A percentile compares a stretch with the other conserved stretches of the same genome.
Evolutionary conservation across 1,284 basidiomycete species (phyloP).

Genomic region (Rugiboletus extremiorientalis): DNA sequence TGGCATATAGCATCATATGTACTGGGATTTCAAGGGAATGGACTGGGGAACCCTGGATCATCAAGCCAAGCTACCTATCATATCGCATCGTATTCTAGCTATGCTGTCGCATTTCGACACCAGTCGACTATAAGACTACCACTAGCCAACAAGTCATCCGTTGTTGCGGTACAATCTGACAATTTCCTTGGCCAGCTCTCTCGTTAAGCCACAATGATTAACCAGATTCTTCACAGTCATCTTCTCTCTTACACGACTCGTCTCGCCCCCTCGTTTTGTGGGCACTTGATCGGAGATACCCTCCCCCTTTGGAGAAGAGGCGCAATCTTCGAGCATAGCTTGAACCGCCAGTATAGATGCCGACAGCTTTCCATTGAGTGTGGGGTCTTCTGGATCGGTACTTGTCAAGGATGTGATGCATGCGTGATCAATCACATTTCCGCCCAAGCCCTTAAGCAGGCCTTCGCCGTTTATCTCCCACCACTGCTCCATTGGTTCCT

Average conservation of each 20-base stretch:
- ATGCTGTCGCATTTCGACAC: no score
- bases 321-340: constrained; percentile 4
- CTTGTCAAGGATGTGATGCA: constrained; percentile 14
- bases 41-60: no score
- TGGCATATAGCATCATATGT: no score
- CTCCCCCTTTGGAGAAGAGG: not conserved
- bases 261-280: not conserved
- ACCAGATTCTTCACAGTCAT: not conserved
- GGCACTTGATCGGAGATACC: no score
- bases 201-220: not conserved
- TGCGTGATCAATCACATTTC: constrained; percentile 11
- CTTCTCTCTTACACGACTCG: not conserved
- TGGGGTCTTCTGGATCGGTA: not conserved
- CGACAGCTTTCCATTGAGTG: not conserved
- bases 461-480: constrained; percentile 4
- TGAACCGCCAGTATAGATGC: constrained; percentile 1
- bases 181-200: not conserved
- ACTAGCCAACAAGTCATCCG: not conserved
- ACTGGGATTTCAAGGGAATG: no score
- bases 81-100: no score
- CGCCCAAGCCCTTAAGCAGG: not conserved
- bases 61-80: no score
- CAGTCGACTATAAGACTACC: no score
- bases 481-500: constrained; percentile 1
- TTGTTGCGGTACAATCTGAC: not conserved